These are phyloP conservation scores for Neurospora africana DNA, from an alignment of 495 filamentous ascomycete genomes.

Conservation along the genomic window DNA sequence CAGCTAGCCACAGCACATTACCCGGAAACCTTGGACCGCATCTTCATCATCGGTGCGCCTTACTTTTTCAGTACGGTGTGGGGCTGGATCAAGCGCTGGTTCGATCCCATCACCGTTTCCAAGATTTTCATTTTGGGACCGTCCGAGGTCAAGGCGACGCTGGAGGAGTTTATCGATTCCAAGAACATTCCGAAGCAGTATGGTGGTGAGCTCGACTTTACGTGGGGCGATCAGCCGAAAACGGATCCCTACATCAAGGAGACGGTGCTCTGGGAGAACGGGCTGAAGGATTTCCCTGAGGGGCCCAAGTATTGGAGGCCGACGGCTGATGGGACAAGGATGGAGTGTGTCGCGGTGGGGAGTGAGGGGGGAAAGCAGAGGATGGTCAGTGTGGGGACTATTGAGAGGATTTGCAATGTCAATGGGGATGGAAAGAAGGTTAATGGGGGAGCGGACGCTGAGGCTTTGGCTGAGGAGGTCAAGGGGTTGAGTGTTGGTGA, in stretches of 20 bases:
- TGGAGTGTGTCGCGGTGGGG: conserved; percentile 39
- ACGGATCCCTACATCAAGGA: conserved; percentile 51
- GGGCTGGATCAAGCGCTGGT: conserved; percentile 94
- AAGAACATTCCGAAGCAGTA: conserved; percentile 74
- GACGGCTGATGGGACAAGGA: conserved; percentile 26
- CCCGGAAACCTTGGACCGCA: conserved; percentile 79
- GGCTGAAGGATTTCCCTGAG: conserved; percentile 32
- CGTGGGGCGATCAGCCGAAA: conserved; percentile 61
- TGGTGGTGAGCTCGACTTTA: conserved; percentile 71
- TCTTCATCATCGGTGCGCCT: conserved; percentile 84
- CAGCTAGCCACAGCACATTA: conserved; percentile 83
- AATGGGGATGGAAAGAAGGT: conserved; percentile 11
- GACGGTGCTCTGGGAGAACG: conserved; percentile 39
- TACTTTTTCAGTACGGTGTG: conserved; percentile 89
- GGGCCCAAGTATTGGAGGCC: conserved; percentile 41
- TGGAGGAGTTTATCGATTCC: conserved; percentile 70
- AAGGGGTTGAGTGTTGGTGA: conserved; percentile 2
- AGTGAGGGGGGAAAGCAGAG: conserved; percentile 25
- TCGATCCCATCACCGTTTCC: conserved; percentile 83
- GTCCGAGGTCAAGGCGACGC: conserved; percentile 58
- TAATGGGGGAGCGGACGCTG: neutral
- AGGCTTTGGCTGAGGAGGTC: conserved; percentile 5
- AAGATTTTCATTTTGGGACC: conserved; percentile 82
- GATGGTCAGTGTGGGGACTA: conserved; percentile 30
- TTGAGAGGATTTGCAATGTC: conserved; percentile 22